These are phyloP conservation scores for Fusarium anthophilum DNA, from an alignment of 2,329 filamentous ascomycete genomes.

Conservation along the genomic window DNA sequence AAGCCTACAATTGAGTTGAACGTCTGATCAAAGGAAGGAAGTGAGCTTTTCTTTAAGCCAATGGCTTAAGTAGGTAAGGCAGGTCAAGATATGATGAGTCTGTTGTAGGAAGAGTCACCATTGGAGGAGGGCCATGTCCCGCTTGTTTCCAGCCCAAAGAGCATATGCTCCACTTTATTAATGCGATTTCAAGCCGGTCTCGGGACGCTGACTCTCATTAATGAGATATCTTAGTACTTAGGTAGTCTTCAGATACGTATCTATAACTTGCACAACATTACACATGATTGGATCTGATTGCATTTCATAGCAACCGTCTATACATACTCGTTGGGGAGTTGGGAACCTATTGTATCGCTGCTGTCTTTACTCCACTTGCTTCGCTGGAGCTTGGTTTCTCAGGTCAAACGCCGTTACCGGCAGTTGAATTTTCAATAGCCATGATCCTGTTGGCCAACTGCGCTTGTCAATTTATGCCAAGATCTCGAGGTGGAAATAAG, in stretches of 20 bases:
- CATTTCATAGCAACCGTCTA: neutral
- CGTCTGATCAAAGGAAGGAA: conserved; percentile 6
- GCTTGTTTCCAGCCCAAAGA: neutral
- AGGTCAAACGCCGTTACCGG: conserved; percentile 3
- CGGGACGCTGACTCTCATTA: conserved; percentile 1
- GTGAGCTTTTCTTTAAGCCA: conserved; percentile 13
- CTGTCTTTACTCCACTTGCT: too few relatives aligned
- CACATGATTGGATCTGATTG: neutral
- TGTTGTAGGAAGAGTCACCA: conserved; percentile 26
- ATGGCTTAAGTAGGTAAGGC: conserved; percentile 18
- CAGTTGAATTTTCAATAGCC: conserved; percentile 35
- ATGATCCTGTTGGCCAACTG: conserved; percentile 26
- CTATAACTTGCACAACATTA: neutral
- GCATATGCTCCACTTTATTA: conserved; percentile 16
- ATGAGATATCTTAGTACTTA: neutral
- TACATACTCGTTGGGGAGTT: neutral
- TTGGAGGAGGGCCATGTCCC: conserved; percentile 20
- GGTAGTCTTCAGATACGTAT: too few relatives aligned
- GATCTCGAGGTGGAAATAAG: neutral
- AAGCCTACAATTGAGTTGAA: conserved; percentile 3
- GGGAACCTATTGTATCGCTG: too few relatives aligned
- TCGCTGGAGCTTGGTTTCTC: neutral
- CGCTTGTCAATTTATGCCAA: neutral
- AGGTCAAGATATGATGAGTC: conserved; percentile 21
- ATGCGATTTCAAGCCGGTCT: conserved; percentile 8